Base-by-base conservation (phyloP, 805 yeast genomes). In the Torulaspora quercuum region DNA sequence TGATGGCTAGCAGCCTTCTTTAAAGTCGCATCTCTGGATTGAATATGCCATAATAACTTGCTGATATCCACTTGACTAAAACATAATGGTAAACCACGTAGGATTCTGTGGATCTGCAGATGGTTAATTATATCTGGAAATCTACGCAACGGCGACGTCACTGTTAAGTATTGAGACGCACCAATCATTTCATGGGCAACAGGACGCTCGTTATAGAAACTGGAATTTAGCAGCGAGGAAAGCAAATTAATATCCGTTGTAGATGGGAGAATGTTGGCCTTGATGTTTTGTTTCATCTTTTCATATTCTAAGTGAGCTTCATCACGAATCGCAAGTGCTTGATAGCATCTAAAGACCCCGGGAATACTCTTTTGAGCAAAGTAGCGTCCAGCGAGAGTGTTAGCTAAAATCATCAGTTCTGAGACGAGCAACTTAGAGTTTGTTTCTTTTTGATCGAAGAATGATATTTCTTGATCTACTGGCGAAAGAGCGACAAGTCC, bases 141-240 rank as follows among this genome's bases (percentile, higher is more conserved):
- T 46, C 97, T 68, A 56, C 97, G 70, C 45, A 92, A 65, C 2
- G 98, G 97, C 0, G 97, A 88, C 0, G 97, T 89, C 6, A 84
- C 80, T 12, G 86, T 82, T 4, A 82, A 69, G 52, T 89, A 87
- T 5, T 64, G 55, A 0, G 61, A 57, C 6, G 84, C 60, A 3
- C 89, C 94, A 17, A 87, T 60, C 45, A 82, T 75, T 14, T 68
- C 65, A 60, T 88, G 96, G 1, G 50, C 53, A 0, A 49, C 44
- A 0, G 83, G 73, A 1, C 39, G 32, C 0, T 72, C 57, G 2
- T 76, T 64, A 29, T 73, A 68, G 23, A 64, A 66, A 3, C 90
- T 80, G 12, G 76, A 65, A 2, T 73, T 70, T 49, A 79, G 55
- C 21, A 73, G 67, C 5, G 73, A 61, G 9, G 72, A 55, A 14